Evolutionary conservation across 2,329 filamentous ascomycete species (phyloP), one percentile per base, ranked within the genome.

Genomic region (Colletotrichum godetiae): DNA sequence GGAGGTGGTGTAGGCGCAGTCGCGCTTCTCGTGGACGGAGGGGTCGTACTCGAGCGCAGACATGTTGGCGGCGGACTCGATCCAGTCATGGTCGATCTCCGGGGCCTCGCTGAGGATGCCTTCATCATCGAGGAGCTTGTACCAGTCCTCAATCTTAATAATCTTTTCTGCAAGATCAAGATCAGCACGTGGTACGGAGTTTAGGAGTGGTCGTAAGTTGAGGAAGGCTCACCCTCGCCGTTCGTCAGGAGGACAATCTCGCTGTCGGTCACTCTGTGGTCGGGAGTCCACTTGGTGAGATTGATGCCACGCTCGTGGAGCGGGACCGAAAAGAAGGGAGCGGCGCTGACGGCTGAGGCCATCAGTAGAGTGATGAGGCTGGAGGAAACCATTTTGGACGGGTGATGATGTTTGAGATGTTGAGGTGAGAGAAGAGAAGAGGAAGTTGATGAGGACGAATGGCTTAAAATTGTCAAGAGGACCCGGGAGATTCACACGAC

Each of bases 1-100:
- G 24, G 60, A 56, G 52, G 37, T 67, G 59, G 53, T 68, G 60
- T 46, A 37, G 46, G 35, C 53, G 60, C 72, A 72, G 33, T 74
- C 55, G 22, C 68, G 72, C 52, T 67, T 72, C 46, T 46, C 37
- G 37, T 31, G 31, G 11, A 37, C 68, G 24, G 46, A 56, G 35
- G 42, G 62, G 35, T 65, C 57, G 64, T 53, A n/a, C 56, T 46
- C 33, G 35, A 68, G 19, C 65, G 46, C 46, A 3, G 35, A 19
- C 13, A 72, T n/a, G 19, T 27, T 12, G 4, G 62, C 52, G 19
- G 31, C 64, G 6, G 52, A 49, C 19, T 63, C 67, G 46, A 72
- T 29, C 49, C 31, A 72, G 13, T 57, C 58, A 15, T 62, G 37
- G 13, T 68, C 49, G 57, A 35, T 19, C 49, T 19, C n/a, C 8